A percentile compares a stretch with the other conserved stretches of the same genome.
phyloP scores from a whole-genome alignment of 805 yeast genomes.

The Sugiyamaella marilandica region DNA sequence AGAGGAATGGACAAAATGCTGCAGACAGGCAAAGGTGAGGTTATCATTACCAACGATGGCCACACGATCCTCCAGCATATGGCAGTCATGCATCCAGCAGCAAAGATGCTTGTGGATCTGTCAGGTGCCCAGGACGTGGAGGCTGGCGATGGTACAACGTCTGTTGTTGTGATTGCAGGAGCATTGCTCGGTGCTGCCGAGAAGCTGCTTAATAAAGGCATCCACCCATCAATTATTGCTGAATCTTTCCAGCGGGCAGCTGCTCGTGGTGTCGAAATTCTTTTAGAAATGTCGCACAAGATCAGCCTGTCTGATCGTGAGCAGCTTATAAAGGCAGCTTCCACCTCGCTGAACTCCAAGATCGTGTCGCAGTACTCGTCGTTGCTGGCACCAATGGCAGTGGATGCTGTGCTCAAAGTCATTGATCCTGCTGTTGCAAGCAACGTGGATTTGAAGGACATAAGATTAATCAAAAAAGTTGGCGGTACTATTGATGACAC shows the following conservation, averaged over 20 bases:
- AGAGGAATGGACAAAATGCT: conserved; percentile 99
- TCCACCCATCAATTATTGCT: conserved; percentile 92
- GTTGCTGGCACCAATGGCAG: conserved; percentile 86
- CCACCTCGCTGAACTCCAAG: conserved; percentile 90
- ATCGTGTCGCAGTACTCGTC: conserved; percentile 91
- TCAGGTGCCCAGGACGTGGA: conserved; percentile 97
- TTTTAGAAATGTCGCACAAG: conserved; percentile 78
- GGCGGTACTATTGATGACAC: conserved; percentile 99
- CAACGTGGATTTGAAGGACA: conserved; percentile 80
- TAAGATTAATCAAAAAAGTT: conserved; percentile 84
- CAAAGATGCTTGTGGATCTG: conserved; percentile 95
- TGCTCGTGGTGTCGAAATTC: conserved; percentile 69
- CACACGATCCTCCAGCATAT: conserved; percentile 94
- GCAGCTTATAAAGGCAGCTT: conserved; percentile 83
- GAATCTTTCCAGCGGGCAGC: conserved; percentile 93
- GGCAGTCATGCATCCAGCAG: conserved; percentile 99
- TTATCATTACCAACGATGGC: conserved; percentile 95
- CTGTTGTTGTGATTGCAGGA: conserved; percentile 94
- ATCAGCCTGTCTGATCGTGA: conserved; percentile 78
- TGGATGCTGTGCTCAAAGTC: conserved; percentile 84
- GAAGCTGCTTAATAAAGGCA: conserved; percentile 74
- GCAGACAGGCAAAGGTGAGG: conserved; percentile 86
- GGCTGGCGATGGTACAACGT: conserved; percentile 99
- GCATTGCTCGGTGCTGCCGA: conserved; percentile 94
- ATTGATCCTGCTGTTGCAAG: conserved; percentile 54